phyloP scores from a whole-genome alignment of 371 early-diverging fungal species.

The Syncephalis fuscata region DNA sequence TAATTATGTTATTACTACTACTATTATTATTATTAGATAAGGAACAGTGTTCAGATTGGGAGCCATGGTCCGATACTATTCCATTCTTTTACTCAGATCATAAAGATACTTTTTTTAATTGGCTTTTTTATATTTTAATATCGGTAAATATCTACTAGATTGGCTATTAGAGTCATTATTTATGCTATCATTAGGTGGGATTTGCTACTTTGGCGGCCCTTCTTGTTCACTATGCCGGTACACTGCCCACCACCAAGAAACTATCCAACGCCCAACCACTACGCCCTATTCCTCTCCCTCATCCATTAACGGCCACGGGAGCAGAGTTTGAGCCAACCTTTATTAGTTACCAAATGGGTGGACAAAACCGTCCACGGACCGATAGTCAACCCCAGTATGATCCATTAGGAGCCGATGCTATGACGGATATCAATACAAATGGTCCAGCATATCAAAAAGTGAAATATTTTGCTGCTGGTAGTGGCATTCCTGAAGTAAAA shows the following conservation, averaged over 20 bases:
- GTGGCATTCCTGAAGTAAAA: conserved; percentile 91
- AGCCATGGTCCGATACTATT: conserved; percentile 14
- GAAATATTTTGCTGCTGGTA: conserved; percentile 63
- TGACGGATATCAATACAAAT: too few relatives aligned
- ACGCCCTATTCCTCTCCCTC: neutral
- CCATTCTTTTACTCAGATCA: neutral
- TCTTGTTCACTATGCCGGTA: neutral
- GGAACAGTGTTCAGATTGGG: conserved; percentile 20
- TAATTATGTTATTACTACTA: too few relatives aligned
- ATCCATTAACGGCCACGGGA: too few relatives aligned
- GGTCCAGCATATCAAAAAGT: neutral
- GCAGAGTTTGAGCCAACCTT: neutral
- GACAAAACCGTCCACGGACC: conserved; percentile 10
- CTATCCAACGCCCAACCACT: neutral
- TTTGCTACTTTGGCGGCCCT: neutral
- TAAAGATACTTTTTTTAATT: conserved; percentile 23
- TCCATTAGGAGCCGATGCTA: conserved; percentile 43
- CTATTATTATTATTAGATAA: conserved; percentile 5
- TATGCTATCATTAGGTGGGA: neutral
- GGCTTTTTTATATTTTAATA: conserved; percentile 32
- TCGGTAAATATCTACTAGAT: conserved; percentile 22
- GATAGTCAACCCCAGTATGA: conserved; percentile 31
- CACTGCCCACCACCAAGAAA: neutral
- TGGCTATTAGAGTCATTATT: too few relatives aligned
- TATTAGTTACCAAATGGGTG: conserved; percentile 15